Base-by-base conservation (phyloP, 2,329 filamentous ascomycete species). In the Xylariomycetidae sp. region DNA sequence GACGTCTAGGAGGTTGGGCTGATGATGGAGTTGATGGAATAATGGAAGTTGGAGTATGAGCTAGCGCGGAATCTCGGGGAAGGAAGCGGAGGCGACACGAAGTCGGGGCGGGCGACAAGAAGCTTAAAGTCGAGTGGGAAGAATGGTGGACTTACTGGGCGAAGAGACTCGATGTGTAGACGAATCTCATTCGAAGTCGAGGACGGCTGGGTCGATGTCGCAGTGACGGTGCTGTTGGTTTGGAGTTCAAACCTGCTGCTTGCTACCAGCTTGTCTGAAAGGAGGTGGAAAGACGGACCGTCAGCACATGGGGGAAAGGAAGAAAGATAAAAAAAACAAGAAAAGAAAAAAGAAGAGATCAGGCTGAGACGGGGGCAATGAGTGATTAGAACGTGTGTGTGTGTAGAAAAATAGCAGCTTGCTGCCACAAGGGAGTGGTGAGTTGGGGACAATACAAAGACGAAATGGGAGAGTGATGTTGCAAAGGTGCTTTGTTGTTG, bases 401-500 rank as follows among this genome's bases (percentile, higher is more conserved):
- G 38, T 26, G 45, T 48, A 37, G 48, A 47, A 38, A 45, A 47
- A 31, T 38, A 47, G 48, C 42, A 53, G 46, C 48, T 51, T 47
- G 51, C 49, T 50, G 43, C 46, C 34, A 53, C 46, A 39, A 47
- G 50, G 40, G 41, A 44, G 41, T 32, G 43, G 43, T 37, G 38
- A 43, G 37, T 42, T 50, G 46, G 46, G 36, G 44, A 14, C 22
- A 44, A 23, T 23, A 49, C 44, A 51, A 51, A 52, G 48, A 46
- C 40, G 41, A 39, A 44, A 44, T 42, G 36, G 41, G 40, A 47
- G 37, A 38, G 40, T 26, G 42, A 41, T 38, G 40, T 34, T 31
- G 38, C 43, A 41, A 46, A 41, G 36, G 34, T 45, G 50, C 47
- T 53, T 53, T 54, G 52, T 48, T 44, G 35, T 48, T 47, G 48